Evolutionary conservation across 1,284 basidiomycete species (phyloP).

Genomic region (Mycena citricolor): DNA sequence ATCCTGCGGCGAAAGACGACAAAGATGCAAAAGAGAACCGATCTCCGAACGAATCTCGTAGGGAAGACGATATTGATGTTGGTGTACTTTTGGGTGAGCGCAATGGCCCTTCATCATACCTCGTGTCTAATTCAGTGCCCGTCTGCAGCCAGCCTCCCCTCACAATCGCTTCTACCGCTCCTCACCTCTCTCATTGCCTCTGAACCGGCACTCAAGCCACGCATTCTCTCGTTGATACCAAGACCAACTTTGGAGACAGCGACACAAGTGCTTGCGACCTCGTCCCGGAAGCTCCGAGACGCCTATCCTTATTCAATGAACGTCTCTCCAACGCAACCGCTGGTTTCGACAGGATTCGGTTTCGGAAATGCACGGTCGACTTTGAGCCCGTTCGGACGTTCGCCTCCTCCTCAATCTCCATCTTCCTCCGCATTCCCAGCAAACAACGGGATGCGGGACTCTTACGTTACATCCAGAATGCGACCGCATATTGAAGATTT

Average conservation of each 20-base stretch:
- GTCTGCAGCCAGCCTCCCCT: slow-evolving; percentile 63
- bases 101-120: slow-evolving; percentile 15
- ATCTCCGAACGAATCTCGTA: slow-evolving; percentile 31
- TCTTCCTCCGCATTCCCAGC: slow-evolving; percentile 18
- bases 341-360: slow-evolving; percentile 39
- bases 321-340: slow-evolving; percentile 36
- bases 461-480: slow-evolving; percentile 73
- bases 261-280: slow-evolving; percentile 61
- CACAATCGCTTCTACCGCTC: slow-evolving; percentile 70
- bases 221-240: slow-evolving; percentile 72
- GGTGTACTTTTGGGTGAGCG: slow-evolving; percentile 74
- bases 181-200: slow-evolving; percentile 61
- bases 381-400: slow-evolving; percentile 25
- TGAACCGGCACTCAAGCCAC: slow-evolving; percentile 67
- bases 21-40: slow-evolving; percentile 47
- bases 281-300: slow-evolving; percentile 70
- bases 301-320: slow-evolving; percentile 76
- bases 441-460: slow-evolving; percentile 64
- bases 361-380: slow-evolving; percentile 44
- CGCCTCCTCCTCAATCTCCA: slow-evolving; percentile 26
- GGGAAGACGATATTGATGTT: slow-evolving; percentile 70
- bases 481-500: slow-evolving; percentile 74
- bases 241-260: slow-evolving; percentile 75
- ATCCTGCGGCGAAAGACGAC: slow-evolving; percentile 37
- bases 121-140: slow-evolving; percentile 9